Conservation (phyloP, 805 yeast species). For the Saccharomycodes ludwigii region DNA sequence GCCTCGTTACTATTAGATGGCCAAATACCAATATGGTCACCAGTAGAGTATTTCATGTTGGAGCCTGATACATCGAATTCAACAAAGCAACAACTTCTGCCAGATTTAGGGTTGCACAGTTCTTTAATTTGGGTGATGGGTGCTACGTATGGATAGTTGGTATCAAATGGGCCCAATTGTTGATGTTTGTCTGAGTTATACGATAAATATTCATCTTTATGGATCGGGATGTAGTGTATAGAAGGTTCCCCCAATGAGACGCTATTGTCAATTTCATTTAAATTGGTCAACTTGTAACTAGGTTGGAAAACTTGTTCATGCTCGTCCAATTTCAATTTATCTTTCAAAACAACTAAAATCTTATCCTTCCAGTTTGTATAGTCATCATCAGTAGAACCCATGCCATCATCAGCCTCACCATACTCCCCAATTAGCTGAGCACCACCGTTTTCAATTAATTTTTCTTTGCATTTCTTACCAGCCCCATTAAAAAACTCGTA, state of each 20-base stretch:
- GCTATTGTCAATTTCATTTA: slow-evolving; percentile 26
- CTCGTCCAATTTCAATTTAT: slow-evolving; percentile 57
- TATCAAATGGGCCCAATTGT: slow-evolving; percentile 64
- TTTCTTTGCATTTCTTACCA: slow-evolving; percentile 47
- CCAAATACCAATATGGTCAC: slow-evolving; percentile 94
- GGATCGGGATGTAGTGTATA: slow-evolving; percentile 34
- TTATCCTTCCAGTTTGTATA: slow-evolving; percentile 85
- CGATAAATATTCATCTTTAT: slow-evolving; percentile 13
- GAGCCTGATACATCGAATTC: slow-evolving; percentile 75
- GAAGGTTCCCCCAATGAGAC: slow-evolving; percentile 79
- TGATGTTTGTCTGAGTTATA: slow-evolving; percentile 26
- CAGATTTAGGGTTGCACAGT: slow-evolving; percentile 44
- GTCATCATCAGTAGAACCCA: slow-evolving; percentile 91
- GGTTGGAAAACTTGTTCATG: slow-evolving; percentile 75
- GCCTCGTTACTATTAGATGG: slow-evolving; percentile 78
- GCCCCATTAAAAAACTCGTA: slow-evolving; percentile 86
- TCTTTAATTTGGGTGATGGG: slow-evolving; percentile 50
- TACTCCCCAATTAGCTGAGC: slow-evolving; percentile 62
- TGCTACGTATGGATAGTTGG: slow-evolving; percentile 73
- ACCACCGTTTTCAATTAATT: slow-evolving; percentile 45
- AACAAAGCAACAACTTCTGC: slow-evolving; percentile 76
- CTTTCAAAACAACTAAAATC: slow-evolving; percentile 53
- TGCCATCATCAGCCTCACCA: slow-evolving; percentile 94
- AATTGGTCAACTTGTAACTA: slow-evolving; percentile 28
- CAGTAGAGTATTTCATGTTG: slow-evolving; percentile 77